A percentile compares a stretch with the other conserved stretches of the same genome.
Evolutionary conservation across 1,284 basidiomycete species (phyloP).

Genomic region (Fomitopsis schrenkii): DNA sequence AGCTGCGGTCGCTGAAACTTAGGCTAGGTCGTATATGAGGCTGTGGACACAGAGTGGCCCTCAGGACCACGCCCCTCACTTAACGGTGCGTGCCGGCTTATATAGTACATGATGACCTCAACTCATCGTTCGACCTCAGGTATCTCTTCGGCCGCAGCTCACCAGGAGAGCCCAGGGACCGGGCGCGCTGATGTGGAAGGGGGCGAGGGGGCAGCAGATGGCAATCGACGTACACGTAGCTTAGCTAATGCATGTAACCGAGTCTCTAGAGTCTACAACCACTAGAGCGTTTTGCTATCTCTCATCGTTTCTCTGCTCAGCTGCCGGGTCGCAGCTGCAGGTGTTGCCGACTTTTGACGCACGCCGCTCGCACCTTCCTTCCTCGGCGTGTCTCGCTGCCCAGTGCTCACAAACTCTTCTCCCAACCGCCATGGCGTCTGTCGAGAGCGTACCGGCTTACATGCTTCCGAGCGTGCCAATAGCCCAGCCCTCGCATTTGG

Average conservation of each 20-base stretch:
- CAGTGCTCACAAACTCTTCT: slow-evolving; percentile 1
- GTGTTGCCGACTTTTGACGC: slow-evolving; percentile 9
- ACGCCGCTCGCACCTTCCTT: slow-evolving; percentile 1
- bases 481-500: slow-evolving; percentile 71
- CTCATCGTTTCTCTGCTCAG: slow-evolving; percentile 18
- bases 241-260: slow-evolving; percentile 6
- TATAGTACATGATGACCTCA: too few species aligned
- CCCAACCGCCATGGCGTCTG: slow-evolving; percentile 39
- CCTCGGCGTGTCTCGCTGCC: background rate
- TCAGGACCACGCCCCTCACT: too few species aligned
- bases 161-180: too few species aligned
- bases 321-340: background rate
- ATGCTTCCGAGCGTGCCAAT: slow-evolving; percentile 64
- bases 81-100: too few species aligned
- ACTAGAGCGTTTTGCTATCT: slow-evolving; percentile 11
- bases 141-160: too few species aligned
- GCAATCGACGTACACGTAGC: background rate
- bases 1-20: too few species aligned
- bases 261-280: background rate
- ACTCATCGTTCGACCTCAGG: too few species aligned
- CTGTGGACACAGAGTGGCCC: too few species aligned
- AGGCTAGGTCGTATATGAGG: too few species aligned
- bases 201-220: background rate
- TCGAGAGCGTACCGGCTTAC: slow-evolving; percentile 63
- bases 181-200: too few species aligned